Evolutionary conservation across 768 basidiomycete species (phyloP).

Genomic region (Scleroderma bovista): DNA sequence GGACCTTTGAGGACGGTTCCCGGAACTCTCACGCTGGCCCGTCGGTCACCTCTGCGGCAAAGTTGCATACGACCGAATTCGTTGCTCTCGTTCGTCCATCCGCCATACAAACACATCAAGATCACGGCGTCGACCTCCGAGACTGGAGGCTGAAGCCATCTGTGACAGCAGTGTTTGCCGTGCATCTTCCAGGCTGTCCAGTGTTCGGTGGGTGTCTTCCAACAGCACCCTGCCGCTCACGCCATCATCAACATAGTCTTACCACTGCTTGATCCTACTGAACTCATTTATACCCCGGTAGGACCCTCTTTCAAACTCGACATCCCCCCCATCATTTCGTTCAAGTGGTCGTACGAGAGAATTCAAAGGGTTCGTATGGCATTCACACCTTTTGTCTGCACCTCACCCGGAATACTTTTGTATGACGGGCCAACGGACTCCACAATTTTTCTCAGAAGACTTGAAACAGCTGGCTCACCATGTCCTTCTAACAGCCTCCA

Average conservation of each 20-base stretch:
- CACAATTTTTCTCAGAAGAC: background rate
- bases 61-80: too few species aligned
- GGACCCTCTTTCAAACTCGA: too few species aligned
- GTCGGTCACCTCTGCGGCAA: background rate
- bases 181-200: background rate
- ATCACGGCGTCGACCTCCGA: background rate
- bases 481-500: background rate
- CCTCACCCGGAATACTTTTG: background rate
- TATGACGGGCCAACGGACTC: background rate
- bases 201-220: background rate
- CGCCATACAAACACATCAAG: background rate
- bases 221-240: background rate
- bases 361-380: background rate
- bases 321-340: background rate
- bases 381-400: background rate
- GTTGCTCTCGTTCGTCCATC: background rate
- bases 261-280: too few species aligned
- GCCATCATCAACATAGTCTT: background rate
- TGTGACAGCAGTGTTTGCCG: background rate
- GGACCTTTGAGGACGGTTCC: background rate
- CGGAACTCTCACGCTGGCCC: constrained; percentile 6
- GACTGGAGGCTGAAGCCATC: background rate
- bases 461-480: background rate
- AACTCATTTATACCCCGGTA: too few species aligned
- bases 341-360: background rate